Base-by-base conservation (phyloP, 108 stramenopile species). In the Pelagomonas calceolata region DNA sequence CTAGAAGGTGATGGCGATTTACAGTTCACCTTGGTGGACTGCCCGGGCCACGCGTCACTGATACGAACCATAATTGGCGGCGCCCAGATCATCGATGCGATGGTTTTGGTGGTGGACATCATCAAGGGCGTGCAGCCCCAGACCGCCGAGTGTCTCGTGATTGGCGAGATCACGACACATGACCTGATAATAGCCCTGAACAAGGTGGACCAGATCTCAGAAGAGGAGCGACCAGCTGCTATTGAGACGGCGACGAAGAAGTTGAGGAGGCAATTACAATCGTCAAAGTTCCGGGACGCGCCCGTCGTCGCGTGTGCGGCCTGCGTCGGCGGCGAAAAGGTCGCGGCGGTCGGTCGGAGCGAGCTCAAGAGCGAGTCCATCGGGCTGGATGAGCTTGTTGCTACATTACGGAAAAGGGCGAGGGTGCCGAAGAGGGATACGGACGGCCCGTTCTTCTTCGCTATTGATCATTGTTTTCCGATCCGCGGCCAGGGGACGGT, bases 61-160 rank as follows among this genome's bases (percentile, higher is more conserved):
- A 98, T 99, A 64, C 89, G 98, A 39, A 97, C 96, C 34, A 97
- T 99, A 51, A 98, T 99, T 63, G 97, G 95, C 26, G 95, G 95
- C 32, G 92, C 95, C 15, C 93, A 95, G 75, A 99, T 97, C 70
- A 96, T 99, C 77, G 90, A 93, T 70, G 85, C 93, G 83, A 91
- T 97, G 36, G 51, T 99, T 16, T 83, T 99, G 39, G 93, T 99
- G 10, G 91, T 99, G 10, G 97, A 97, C 79, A 95, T 93, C 31
- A 92, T 84, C 73, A 96, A 96, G 76, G 96, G 97, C 46, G 92
- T 98, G 82, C 97, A 99, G 75, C 92, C 96, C 12, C 98, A 99
- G 81, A 99, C 98, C 16, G 94, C 91, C 18, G 98, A 99, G 82
- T 99, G 98, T 74, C 79, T 98, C 34, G 96, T 99, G 37, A 86